Evolutionary conservation across 2,329 filamentous ascomycete genomes (phyloP), one percentile per base, ranked within the genome.

Genomic region (Fulvia fulva): DNA sequence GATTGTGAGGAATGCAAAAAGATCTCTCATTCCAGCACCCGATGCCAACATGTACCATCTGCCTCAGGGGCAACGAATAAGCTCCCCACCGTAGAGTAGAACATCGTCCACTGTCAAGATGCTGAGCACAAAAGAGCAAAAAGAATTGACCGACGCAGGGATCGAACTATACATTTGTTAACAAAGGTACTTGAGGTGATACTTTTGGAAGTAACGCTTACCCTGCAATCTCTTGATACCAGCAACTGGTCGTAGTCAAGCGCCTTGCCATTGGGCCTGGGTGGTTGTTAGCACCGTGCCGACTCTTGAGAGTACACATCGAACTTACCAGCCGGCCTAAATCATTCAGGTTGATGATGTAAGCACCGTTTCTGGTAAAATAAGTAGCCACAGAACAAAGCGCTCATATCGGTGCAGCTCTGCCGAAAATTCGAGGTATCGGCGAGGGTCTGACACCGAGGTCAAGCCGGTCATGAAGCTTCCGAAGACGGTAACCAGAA

Each of bases 191-290:
- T 26, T 5, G 11, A 46, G 3, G 3, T 23, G 21, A 23, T 26
- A 21, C n/a, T n/a, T 12, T 7, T n/a, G 7, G 44, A 16, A 12
- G 44, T n/a, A 16, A 25, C 12, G 44, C 25, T 12, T 16, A 47
- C 21, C 44, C 44, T 47, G 44, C 44, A 47, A 47, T 47, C 44
- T 47, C 44, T 47, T 47, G 44, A 47, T 47, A 47, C 21, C 22
- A 25, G 12, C 19, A 16, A 47, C 8, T 16, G 6, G 25, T 79
- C 78, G 78, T 80, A 81, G 79, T 81, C 79, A 81, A 80, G 76
- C 78, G 78, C 79, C 79, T 81, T 81, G 77, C 78, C 79, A 81
- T 81, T 81, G 78, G 78, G 78, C 78, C 79, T 34, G 6, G 16
- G 3, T 8, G 30, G 16, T 8, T 34, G 30, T 34, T 34, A 34